phyloP scores from a whole-genome alignment of 176 grass and related monocot genomes.

The Cocos nucifera region DNA sequence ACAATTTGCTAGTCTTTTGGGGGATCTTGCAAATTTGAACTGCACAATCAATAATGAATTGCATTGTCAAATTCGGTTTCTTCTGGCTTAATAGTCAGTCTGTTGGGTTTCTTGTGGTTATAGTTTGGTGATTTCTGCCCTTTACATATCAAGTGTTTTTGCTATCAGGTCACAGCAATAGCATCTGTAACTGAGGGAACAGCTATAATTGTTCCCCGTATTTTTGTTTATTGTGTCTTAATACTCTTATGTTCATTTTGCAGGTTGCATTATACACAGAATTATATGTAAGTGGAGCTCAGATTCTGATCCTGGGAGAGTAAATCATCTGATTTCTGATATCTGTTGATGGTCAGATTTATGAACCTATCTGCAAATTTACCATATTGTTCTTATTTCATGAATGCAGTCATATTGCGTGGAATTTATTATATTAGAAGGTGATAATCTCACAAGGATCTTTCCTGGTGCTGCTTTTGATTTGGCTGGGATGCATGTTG shows the following conservation, averaged over 20 bases:
- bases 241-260: slow-evolving; percentile 30
- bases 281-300: slow-evolving; percentile 57
- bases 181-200: too few relatives aligned
- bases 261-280: slow-evolving; percentile 87
- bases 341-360: neutral
- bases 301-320: neutral
- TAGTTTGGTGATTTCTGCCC: too few relatives aligned
- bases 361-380: neutral
- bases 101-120: too few relatives aligned
- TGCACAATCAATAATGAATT: too few relatives aligned
- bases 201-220: neutral
- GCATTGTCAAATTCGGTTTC: too few relatives aligned
- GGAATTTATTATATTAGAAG: slow-evolving; percentile 94
- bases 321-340: neutral
- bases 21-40: too few relatives aligned
- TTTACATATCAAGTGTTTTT: too few relatives aligned
- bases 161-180: too few relatives aligned
- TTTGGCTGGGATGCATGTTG: slow-evolving; percentile 57
- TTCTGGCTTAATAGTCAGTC: too few relatives aligned
- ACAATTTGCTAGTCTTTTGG: too few relatives aligned
- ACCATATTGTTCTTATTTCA: slow-evolving; percentile 17
- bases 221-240: neutral
- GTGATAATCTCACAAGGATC: slow-evolving; percentile 77
- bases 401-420: slow-evolving; percentile 77
- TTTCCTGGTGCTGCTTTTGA: slow-evolving; percentile 47